Base-by-base conservation (phyloP, 768 basidiomycete genomes). In the Tricholoma matsutake region DNA sequence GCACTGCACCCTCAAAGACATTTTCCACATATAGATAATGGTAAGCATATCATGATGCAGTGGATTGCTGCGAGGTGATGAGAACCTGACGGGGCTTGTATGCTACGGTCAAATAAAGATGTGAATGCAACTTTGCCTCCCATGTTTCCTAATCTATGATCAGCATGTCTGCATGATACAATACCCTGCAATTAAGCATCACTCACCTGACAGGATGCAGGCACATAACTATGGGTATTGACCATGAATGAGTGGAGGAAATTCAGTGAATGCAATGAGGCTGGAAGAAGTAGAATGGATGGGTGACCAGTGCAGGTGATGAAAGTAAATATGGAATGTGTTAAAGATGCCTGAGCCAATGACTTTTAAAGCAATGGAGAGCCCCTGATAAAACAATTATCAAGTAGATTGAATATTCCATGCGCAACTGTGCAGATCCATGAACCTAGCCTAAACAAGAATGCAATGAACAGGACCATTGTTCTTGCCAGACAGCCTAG, bases 1-100 rank as follows among this genome's bases (percentile, higher is more conserved):
- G 16, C 16, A 39, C 25, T 20, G 55, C 55, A 56, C 29, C 55
- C 37, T 39, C 31, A n/a, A 56, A 56, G 9, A 41, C 37, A 41
- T 35, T 56, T 39, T 56, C 37, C 22, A 56, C 35, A 37, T 28
- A 56, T 56, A 37, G 55, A 16, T 56, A 56, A 20, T 37, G 35
- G 28, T 39, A 41, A 29, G 32, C 1, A 6, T 39, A 41, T 41
- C 10, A 14, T 2, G 37, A 18, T 14, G 37, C 16, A 45, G 55
- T 14, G 6, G 55, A 45, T 18, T 45, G 9, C n/a, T 18, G n/a
- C 13, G 55, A 4, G 9, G 55, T 41, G 25, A 56, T 28, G n/a
- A 28, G 55, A 18, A 56, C 55, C 31, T 56, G 55, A 28, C 37
- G 7, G 31, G 55, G 37, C n/a, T 45, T 39, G 37, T 41, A 41